Evolutionary conservation across 2,329 filamentous ascomycete species (phyloP), one percentile per base, ranked within the genome.

Genomic region (Trichoderma sp.): DNA sequence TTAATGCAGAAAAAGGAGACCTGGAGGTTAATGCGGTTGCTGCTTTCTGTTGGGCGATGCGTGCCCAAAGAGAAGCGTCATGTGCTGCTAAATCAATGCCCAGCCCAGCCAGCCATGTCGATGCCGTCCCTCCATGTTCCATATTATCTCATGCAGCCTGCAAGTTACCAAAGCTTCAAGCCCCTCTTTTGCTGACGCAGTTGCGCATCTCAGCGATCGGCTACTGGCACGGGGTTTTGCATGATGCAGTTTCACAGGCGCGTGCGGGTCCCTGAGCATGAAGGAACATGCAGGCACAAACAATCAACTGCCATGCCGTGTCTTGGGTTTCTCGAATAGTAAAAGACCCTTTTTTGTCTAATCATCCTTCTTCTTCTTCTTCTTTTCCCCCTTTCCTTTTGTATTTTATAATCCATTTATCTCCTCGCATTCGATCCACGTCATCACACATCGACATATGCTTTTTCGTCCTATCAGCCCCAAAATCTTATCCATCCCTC

Each of bases 151-250:
- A 38, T 66, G 24, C 63, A 27, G 27, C 38, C 38, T 66, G 35
- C 16, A 31, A 21, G 12, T 69, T 29, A 16, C 31, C 33, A n/a
- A 21, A 7, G 24, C 29, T n/a, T 33, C 6, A 11, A 11, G 69
- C 69, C 69, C 69, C 69, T 72, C 69, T 64, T 64, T 69, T 56
- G 66, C 50, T 69, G 66, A 69, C 66, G 24, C 64, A 50, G 38
- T 50, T 38, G 16, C 35, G 24, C 24, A 60, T 60, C 56, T 60
- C 56, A 60, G 27, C 56, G 56, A 60, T 38, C 63, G 63, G 33
- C 35, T 18, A 27, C 21, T 41, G 33, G 12, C n/a, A 65, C 33
- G 31, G 21, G 24, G 21, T 18, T 12, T 27, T 24, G 33, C 35
- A 31, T 66, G 12, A 66, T 65, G 63, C 63, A 33, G 63, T 65